A percentile compares a stretch with the other conserved stretches of the same genome.
These are phyloP conservation scores for Chrysoporthe austroafricana DNA, from an alignment of 2,329 filamentous ascomycete species.

Conservation along the genomic window DNA sequence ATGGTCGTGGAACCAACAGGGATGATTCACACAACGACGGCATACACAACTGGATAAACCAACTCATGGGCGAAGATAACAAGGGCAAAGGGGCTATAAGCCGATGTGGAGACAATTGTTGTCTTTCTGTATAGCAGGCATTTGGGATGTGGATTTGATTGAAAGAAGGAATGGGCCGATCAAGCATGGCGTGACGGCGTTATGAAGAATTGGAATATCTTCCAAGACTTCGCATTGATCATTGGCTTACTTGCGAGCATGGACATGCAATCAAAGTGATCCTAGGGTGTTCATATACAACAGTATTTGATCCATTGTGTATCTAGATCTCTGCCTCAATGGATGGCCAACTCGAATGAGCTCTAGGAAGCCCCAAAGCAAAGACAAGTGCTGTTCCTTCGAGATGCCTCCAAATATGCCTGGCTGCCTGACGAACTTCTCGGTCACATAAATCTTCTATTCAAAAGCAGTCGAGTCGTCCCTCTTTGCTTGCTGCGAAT, in stretches of 20 bases:
- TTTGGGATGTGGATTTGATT: neutral
- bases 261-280: neutral
- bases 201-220: neutral
- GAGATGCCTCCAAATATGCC: too few relatives aligned
- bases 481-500: too few relatives aligned
- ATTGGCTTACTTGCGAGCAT: neutral
- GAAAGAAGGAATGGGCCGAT: neutral
- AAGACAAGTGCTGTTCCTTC: neutral
- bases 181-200: neutral
- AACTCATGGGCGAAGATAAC: neutral
- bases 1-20: too few relatives aligned
- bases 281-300: neutral
- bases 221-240: neutral
- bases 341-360: neutral
- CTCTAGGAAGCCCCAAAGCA: neutral
- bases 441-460: too few relatives aligned
- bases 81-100: neutral
- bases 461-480: too few relatives aligned
- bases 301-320: neutral
- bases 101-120: neutral
- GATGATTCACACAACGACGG: neutral
- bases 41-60: neutral
- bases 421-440: too few relatives aligned
- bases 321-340: neutral
- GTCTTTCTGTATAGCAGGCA: neutral